Evolutionary conservation across 805 yeast species (phyloP), one percentile per base, ranked within the genome.

Genomic region (Cyberlindnera galapagoensis): DNA sequence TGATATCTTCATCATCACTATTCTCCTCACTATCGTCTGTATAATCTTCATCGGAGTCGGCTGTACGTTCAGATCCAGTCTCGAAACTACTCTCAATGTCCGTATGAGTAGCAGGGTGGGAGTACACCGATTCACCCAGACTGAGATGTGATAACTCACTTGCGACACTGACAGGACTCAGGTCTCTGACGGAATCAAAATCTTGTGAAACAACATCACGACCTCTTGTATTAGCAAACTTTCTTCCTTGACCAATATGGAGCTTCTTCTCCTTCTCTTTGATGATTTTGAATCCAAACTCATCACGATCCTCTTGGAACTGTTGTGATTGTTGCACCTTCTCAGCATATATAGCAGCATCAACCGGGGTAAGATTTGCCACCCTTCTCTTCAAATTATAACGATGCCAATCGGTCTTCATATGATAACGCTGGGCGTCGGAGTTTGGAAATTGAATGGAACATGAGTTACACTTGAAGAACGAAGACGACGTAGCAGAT

Each of bases 361-460:
- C 60, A 19, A 87, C 74, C 2, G 94, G 80, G 6, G 88, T 80
- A 36, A 87, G 60, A 19, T 71, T 71, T 1, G 96, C 95, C 20
- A 92, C 95, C 49, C 95, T 73, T 61, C 98, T 76, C 54, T 92
- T 92, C 51, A 92, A 69, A 52, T 92, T 92, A 59, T 92, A 92
- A 42, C 98, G 71, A 54, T 92, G 98, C 98, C 98, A 92, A 35
- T 92, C 98, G 3, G 95, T 79, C 54, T 84, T 86, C 98, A 92
- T 92, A 56, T 92, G 98, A 43, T 70, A 71, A 41, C 97, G 69
- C 61, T 92, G 98, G 37, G 78, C 66, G 41, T 80, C 92, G n/a
- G 94, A 80, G 22, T 78, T 67, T 26, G 79, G 74, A 52, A 92
- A 92, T 28, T 78, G 77, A 42, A 86, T 74, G 16, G 76, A 76